Evolutionary conservation across 2,329 filamentous ascomycete genomes (phyloP), one percentile per base, ranked within the genome.

Genomic region (Colletotrichum sp.): DNA sequence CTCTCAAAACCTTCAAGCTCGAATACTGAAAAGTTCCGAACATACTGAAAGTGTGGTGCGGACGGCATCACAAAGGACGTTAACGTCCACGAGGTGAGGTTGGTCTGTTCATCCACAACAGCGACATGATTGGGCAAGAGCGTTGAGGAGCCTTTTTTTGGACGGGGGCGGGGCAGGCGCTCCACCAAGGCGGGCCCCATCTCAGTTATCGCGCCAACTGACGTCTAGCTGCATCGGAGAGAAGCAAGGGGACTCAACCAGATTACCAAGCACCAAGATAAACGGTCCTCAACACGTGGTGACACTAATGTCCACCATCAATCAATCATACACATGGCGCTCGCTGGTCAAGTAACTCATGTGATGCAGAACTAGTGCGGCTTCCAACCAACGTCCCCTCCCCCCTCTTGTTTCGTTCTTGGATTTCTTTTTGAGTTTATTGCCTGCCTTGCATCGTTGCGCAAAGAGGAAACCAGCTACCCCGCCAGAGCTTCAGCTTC

Each of bases 231-330:
- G 21, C 32, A 67, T 59, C 44, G 44, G 44, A 52, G 60, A 62
- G 52, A 39, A 62, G 21, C 36, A 18, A 36, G 60, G 36, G 18
- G 52, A 34, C 39, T 28, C 57, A 30, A 18, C n/a, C 28, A 36
- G 69, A 76, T 76, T 76, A 76, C 73, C 73, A 76, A 76, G 69
- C 73, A 63, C 26, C 63, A 16, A 52, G 70, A 68, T 63, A 52
- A 68, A 63, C 55, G 18, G 26, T 16, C 44, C 64, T 65, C 67
- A 55, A 72, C 65, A 44, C 30, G 55, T 73, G 65, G 44, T 63
- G 71, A 57, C 71, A 24, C 71, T 64, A 64, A 52, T 52, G 32
- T n/a, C 24, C 28, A 24, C 36, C 16, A 39, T 39, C 39, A 24
- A 55, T 34, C 59, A 32, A 65, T 12, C 34, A 65, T 44, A 64